phyloP scores from a whole-genome alignment of 441 rosid species.

The Aquilaria agallochum region DNA sequence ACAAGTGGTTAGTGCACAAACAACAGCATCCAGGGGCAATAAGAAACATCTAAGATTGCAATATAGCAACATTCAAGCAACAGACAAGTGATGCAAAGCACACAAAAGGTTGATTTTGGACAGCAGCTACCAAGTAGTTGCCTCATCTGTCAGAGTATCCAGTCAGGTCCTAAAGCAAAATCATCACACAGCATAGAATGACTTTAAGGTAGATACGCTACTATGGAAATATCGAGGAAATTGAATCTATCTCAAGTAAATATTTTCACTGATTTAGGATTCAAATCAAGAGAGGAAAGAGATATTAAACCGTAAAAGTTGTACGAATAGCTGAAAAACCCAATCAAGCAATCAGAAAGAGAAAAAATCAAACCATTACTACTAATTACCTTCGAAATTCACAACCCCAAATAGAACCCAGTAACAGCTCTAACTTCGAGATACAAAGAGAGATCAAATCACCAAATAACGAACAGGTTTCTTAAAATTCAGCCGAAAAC shows the following conservation, averaged over 20 bases:
- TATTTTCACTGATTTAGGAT: too few species aligned
- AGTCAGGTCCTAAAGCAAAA: background rate
- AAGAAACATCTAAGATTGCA: slow-evolving; percentile 1
- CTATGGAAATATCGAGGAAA: too few species aligned
- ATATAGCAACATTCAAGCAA: background rate
- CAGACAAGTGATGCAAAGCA: background rate
- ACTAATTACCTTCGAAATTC: background rate
- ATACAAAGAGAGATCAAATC: slow-evolving; percentile 1
- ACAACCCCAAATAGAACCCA: background rate
- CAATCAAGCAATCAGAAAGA: too few species aligned
- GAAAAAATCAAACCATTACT: too few species aligned
- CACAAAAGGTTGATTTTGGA: too few species aligned
- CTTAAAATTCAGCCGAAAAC: background rate
- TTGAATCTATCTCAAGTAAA: too few species aligned
- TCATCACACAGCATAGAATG: too few species aligned
- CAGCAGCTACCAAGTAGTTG: background rate
- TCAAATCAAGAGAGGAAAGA: too few species aligned
- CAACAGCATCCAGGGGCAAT: background rate
- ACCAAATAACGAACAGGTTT: slow-evolving; percentile 1
- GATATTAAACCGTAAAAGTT: too few species aligned
- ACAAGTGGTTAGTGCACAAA: slow-evolving; percentile 21
- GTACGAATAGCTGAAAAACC: background rate
- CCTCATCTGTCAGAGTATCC: background rate
- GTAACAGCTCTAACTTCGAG: background rate
- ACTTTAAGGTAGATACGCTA: too few species aligned